Evolutionary conservation across 805 yeast species (phyloP), one percentile per base, ranked within the genome.

Genomic region (Pichia cabralensis): DNA sequence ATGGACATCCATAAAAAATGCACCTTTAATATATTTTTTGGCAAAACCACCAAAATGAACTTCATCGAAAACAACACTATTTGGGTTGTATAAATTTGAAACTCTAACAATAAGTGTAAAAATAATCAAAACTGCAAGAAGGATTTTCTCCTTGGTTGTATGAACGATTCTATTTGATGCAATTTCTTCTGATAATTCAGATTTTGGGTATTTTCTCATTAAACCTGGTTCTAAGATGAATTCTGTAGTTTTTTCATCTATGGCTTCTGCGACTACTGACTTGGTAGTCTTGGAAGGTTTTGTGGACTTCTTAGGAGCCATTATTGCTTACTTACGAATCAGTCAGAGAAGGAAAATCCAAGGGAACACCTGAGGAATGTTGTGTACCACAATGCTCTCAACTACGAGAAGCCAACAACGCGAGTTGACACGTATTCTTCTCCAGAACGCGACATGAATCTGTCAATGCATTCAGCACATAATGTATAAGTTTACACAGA

Each of bases 41-140:
- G 98, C 95, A 61, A 89, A 92, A n/a, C 94, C 94, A 37, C 98
- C 98, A 50, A 92, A 92, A 58, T 92, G 98, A 34, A 89, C 97
- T 60, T 89, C 98, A 60, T 92, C 98, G 49, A 92, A 92, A 19
- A 92, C 97, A 30, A 92, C 97, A 20, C 88, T 74, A 48, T 75
- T 60, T 26, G 99, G 99, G 42, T 61, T 52, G 19, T 69, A 62
- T 39, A 92, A 62, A 35, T 69, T 62, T 44, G 65, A 62, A 34
- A 80, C 63, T 46, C 99, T 74, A 32, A 84, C 69, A 30, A 57
- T 48, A 10, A 65, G 41, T 0, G 95, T 70, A 24, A 76, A 46
- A 11, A 44, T 22, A 5, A 50, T 42, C 34, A 83, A 60, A 12
- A 61, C 50, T 3, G 47, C 53, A 6, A 72, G 42, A n/a, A 65